These are phyloP conservation scores for Phytophthora pisi DNA, from an alignment of 352 stramenopile species.

Conservation along the genomic window DNA sequence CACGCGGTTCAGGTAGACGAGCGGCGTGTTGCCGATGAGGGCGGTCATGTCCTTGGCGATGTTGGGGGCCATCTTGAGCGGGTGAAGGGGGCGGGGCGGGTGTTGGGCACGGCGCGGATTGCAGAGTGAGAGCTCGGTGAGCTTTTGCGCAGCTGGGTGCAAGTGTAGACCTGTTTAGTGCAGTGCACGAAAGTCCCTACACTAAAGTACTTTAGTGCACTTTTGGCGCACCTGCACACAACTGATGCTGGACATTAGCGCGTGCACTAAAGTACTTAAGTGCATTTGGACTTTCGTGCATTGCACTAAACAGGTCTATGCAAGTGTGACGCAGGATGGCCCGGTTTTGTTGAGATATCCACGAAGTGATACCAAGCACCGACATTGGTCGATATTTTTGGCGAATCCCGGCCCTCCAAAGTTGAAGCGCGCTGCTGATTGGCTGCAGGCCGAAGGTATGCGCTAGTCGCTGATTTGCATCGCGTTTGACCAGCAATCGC, in stretches of 20 bases:
- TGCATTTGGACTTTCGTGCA: too few relatives aligned
- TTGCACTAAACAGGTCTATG: too few relatives aligned
- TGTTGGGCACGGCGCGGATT: conserved; percentile 17
- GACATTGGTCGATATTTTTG: not conserved
- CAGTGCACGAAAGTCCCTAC: too few relatives aligned
- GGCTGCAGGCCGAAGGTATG: conserved; percentile 1
- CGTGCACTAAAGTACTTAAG: too few relatives aligned
- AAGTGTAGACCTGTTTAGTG: too few relatives aligned
- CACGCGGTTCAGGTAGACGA: conserved; percentile 93
- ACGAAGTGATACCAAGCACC: not conserved
- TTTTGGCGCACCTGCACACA: too few relatives aligned
- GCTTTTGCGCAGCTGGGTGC: not conserved
- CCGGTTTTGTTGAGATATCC: not conserved
- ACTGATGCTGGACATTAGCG: too few relatives aligned
- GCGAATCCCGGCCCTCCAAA: not conserved
- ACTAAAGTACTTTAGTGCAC: too few relatives aligned
- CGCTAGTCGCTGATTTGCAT: conserved; percentile 11
- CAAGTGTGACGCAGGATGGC: not conserved
- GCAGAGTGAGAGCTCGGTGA: conserved; percentile 21
- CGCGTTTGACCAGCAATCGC: not conserved
- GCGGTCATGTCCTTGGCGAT: conserved; percentile 95
- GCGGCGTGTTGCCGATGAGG: conserved; percentile 95
- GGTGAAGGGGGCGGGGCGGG: not conserved
- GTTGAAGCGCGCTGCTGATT: conserved; percentile 8
- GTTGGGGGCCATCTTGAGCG: conserved; percentile 36